phyloP scores from a whole-genome alignment of 1,284 basidiomycete species.

The Trichosporon faecale region DNA sequence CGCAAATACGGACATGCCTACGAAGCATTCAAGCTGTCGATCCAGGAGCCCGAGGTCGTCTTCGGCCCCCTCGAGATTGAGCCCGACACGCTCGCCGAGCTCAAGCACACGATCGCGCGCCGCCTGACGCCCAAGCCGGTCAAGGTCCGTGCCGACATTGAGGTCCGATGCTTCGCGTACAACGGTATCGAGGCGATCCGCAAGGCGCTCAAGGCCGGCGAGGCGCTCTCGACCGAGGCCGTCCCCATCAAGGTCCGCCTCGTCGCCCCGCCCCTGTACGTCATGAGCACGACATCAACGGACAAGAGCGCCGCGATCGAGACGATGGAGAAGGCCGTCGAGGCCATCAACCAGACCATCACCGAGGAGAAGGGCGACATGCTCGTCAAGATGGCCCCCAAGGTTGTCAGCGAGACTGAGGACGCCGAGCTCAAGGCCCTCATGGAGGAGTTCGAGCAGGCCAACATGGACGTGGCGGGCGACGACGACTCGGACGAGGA shows the following conservation, averaged over 20 bases:
- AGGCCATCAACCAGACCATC: slow-evolving; percentile 80
- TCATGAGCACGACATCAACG: slow-evolving; percentile 91
- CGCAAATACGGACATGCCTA: slow-evolving; percentile 92
- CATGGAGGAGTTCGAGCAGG: slow-evolving; percentile 86
- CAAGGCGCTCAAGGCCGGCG: slow-evolving; percentile 82
- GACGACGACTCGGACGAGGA: slow-evolving; percentile 63
- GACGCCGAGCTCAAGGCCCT: slow-evolving; percentile 90
- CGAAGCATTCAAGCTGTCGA: slow-evolving; percentile 94
- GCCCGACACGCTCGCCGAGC: slow-evolving; percentile 61
- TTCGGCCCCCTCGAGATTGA: slow-evolving; percentile 67
- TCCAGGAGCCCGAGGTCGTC: slow-evolving; percentile 79
- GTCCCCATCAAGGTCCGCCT: slow-evolving; percentile 97
- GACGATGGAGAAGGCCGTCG: slow-evolving; percentile 87
- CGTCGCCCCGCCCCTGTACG: slow-evolving; percentile 94
- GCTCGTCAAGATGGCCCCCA: slow-evolving; percentile 97
- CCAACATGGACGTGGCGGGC: slow-evolving; percentile 91
- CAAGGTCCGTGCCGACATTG: slow-evolving; percentile 97
- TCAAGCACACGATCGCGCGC: slow-evolving; percentile 85
- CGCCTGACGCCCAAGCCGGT: slow-evolving; percentile 97
- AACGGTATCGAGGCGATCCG: slow-evolving; percentile 98
- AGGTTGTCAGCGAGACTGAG: slow-evolving; percentile 94
- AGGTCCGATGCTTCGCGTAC: slow-evolving; percentile 94
- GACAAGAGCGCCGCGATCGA: slow-evolving; percentile 96
- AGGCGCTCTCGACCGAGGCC: slow-evolving; percentile 76
- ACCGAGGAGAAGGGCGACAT: slow-evolving; percentile 79